Evolutionary conservation across 2,329 filamentous ascomycete species (phyloP).

Genomic region (Cytospora piceicola): DNA sequence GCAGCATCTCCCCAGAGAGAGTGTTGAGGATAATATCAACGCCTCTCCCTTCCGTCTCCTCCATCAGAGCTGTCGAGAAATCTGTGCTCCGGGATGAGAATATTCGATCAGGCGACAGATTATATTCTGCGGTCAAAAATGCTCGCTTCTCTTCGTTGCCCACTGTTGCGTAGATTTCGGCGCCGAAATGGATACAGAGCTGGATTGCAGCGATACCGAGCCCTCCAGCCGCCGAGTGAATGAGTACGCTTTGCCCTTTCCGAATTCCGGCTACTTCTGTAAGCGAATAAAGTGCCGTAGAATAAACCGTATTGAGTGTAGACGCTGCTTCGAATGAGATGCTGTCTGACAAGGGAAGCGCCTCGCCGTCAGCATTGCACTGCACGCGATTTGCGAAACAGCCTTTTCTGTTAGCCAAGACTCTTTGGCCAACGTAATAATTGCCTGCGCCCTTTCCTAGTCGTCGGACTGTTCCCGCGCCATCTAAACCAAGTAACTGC

Average conservation of each 20-base stretch:
- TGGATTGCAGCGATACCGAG: slow-evolving; percentile 12
- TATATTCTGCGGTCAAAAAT: background rate
- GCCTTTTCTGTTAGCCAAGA: background rate
- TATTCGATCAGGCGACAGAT: slow-evolving; percentile 33
- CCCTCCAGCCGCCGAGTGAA: slow-evolving; percentile 21
- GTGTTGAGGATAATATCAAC: slow-evolving; percentile 28
- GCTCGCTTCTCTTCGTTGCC: slow-evolving; percentile 26
- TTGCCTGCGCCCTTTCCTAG: slow-evolving; percentile 1
- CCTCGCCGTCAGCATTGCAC: slow-evolving; percentile 1
- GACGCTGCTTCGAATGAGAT: slow-evolving; percentile 12
- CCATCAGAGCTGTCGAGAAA: slow-evolving; percentile 39
- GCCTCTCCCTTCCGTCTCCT: slow-evolving; percentile 34
- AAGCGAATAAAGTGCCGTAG: slow-evolving; percentile 6
- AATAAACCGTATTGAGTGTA: too few relatives aligned
- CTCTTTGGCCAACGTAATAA: slow-evolving; percentile 4
- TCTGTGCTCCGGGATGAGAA: slow-evolving; percentile 36
- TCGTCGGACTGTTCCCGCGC: background rate
- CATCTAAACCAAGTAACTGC: background rate
- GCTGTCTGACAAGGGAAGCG: slow-evolving; percentile 1
- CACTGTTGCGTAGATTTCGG: slow-evolving; percentile 30
- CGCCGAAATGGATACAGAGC: slow-evolving; percentile 6
- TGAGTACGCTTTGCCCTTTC: slow-evolving; percentile 27
- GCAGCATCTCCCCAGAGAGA: background rate
- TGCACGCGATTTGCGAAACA: slow-evolving; percentile 1
- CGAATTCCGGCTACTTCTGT: slow-evolving; percentile 7